Conservation (phyloP, 306 rosid species). For the Luffa acutangula region DNA sequence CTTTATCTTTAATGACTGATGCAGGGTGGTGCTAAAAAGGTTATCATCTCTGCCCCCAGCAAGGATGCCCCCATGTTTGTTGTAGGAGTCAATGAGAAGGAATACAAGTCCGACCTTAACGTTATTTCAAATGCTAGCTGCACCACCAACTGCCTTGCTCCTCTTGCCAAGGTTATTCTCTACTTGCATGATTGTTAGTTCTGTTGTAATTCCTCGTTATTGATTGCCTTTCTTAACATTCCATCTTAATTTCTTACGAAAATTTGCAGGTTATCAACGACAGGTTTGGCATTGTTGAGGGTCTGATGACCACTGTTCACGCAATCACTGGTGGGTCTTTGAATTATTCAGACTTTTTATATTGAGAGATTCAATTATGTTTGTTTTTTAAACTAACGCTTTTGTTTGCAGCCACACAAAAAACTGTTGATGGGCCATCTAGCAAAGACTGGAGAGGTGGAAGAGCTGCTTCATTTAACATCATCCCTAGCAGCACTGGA, state of each 20-base stretch:
- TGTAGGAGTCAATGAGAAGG: slow-evolving; percentile 98
- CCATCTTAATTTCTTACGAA: not conserved
- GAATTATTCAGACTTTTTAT: not conserved
- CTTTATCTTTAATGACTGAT: not conserved
- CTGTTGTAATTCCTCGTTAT: not conserved
- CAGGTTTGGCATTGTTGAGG: slow-evolving; percentile 88
- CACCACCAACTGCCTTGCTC: slow-evolving; percentile 98
- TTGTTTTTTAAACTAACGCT: not conserved
- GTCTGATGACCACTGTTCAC: slow-evolving; percentile 94
- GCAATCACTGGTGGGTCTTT: slow-evolving; percentile 61
- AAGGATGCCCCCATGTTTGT: slow-evolving; percentile 99
- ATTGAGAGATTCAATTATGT: not conserved
- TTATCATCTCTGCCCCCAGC: slow-evolving; percentile 94
- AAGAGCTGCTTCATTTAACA: slow-evolving; percentile 97
- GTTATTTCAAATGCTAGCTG: slow-evolving; percentile 96
- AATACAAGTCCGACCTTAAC: slow-evolving; percentile 61
- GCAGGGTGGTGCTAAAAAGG: slow-evolving; percentile 82
- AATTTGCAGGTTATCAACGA: slow-evolving; percentile 64
- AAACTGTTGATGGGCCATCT: slow-evolving; percentile 99
- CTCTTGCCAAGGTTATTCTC: slow-evolving; percentile 16
- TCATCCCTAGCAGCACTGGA: slow-evolving; percentile 98
- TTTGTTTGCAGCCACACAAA: slow-evolving; percentile 63
- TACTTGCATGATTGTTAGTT: not conserved
- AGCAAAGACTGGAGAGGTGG: slow-evolving; percentile 99
- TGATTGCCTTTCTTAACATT: not conserved